Conservation (phyloP, 2,329 filamentous ascomycete genomes). For the Hypoxylon rubiginosum region DNA sequence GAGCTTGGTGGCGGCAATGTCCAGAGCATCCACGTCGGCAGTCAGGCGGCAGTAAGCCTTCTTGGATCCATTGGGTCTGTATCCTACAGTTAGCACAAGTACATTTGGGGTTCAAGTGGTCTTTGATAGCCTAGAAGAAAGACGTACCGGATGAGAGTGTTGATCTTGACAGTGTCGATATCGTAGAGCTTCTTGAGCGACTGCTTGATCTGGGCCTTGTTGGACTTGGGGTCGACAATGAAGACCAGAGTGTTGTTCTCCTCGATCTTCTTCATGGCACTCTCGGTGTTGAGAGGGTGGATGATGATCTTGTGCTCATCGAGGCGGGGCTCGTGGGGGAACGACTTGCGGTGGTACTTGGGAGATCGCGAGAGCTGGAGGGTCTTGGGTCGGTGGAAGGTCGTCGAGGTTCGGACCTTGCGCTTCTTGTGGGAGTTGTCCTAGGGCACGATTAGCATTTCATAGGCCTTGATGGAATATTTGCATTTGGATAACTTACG, state of each 20-base stretch:
- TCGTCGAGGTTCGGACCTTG: slow-evolving; percentile 93
- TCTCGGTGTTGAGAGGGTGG: slow-evolving; percentile 99
- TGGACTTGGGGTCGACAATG: slow-evolving; percentile 96
- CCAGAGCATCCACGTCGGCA: slow-evolving; percentile 95
- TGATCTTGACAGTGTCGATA: slow-evolving; percentile 98
- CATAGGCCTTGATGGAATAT: background rate
- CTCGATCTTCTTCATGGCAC: slow-evolving; percentile 99
- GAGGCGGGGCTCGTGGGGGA: slow-evolving; percentile 89
- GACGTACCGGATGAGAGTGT: slow-evolving; percentile 94
- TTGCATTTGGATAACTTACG: slow-evolving; percentile 70
- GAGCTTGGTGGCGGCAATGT: slow-evolving; percentile 99
- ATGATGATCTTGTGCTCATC: slow-evolving; percentile 98
- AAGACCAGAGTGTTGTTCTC: slow-evolving; percentile 99
- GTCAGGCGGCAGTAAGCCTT: slow-evolving; percentile 98
- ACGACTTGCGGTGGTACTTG: slow-evolving; percentile 97
- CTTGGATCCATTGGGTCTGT: slow-evolving; percentile 94
- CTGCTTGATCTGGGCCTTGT: slow-evolving; percentile 99
- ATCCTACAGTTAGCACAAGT: slow-evolving; percentile 45
- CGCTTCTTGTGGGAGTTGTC: slow-evolving; percentile 81
- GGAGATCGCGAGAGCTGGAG: slow-evolving; percentile 89
- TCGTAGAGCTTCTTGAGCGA: slow-evolving; percentile 99
- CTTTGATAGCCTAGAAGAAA: background rate
- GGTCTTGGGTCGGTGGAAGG: slow-evolving; percentile 98
- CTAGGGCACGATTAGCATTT: slow-evolving; percentile 53
- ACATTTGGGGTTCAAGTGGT: background rate